Base-by-base conservation (phyloP, 2,329 filamentous ascomycete species). In the Nemania sp. region DNA sequence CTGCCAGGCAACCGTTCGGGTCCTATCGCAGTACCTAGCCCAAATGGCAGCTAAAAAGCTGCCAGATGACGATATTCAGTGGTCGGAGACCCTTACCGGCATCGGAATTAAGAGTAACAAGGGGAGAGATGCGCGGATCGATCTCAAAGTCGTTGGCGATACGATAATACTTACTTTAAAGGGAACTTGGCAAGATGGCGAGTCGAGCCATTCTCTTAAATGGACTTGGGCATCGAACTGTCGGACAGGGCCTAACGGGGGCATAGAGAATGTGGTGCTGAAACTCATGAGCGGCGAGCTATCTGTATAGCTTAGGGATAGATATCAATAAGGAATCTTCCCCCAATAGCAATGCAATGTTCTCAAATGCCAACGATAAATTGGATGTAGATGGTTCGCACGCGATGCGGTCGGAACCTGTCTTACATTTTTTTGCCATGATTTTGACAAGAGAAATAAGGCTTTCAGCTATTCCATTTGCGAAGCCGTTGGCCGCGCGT, bases 91-190 rank as follows among this genome's bases (percentile, higher is more conserved):
- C 7, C 41, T 61, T 19, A 40, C 49, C 1, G 67, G 68, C 11
- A 60, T 62, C 14, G 53, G 55, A 6, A 52, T 70, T 22, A 59
- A 34, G 8, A 56, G 55, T 14, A 47, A 49, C n/a, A 62, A 61
- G 12, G 59, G 52, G 5, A 51, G 19, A 17, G 59, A 61, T 23
- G 61, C 54, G 2, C 52, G 24, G 6, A 17, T 69, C 20, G 42
- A 59, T 14, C 56, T 68, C 41, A 15, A 62, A 82, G 66, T 93
- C 90, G 54, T 17, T 3, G 52, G 59, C 15, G 37, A 73, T 39
- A 69, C 70, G 36, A 67, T 80, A 3, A 67, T 73, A 0, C 64
- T 72, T 8, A 69, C 70, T 49, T 52, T 67, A n/a, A 61, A 64
- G 24, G 58, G 54, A 8, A 60, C 47, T 23, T 59, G 56, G 56